Evolutionary conservation across 1,284 basidiomycete species (phyloP), one percentile per base, ranked within the genome.

Genomic region (Ganoderma leucocontextum): DNA sequence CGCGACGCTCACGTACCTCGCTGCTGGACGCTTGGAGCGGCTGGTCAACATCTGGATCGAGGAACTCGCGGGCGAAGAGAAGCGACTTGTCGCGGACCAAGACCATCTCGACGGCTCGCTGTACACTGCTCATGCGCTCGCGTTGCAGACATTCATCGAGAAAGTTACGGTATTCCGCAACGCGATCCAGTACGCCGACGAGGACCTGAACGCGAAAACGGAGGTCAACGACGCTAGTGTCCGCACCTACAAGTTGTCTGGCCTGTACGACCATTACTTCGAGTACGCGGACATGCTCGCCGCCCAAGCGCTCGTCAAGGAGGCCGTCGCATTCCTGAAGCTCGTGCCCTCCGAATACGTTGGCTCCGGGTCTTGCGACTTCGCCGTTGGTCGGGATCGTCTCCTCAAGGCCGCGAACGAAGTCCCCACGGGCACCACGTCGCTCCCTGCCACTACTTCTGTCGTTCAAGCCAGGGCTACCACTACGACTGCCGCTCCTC

Each of bases 271-370:
- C 78, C 89, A 93, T 39, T 98, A 98, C 83, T 91, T 94, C 77
- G 97, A 99, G 82, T 99, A 99, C 77, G 96, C 97, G 13, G 95
- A 98, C 75, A 82, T 98, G 68, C 86, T 99, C 39, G 94, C 95
- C 10, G 89, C 93, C 0, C 97, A 99, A 78, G 97, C 97, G 57
- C 86, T 98, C 38, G 83, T 97, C 62, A 88, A 91, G 72, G 90
- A 96, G 66, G 97, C 96, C 0, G 87, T 93, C 47, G 85, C 86
- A 65, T 98, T 95, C 80, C 82, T 98, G 75, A 88, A 90, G 76
- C 84, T 95, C 74, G 95, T 92, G 0, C 97, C 98, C 1, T 76
- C 82, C 17, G 91, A 91, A 68, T 99, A 98, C 80, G 86, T 88
- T 55, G 91, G 91, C 17, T 83, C 82, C n/a, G 84, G 83, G 8